A percentile compares a stretch with the other conserved stretches of the same genome.
Conservation (phyloP, 169 alveolate species). For the Eimeria acervulina region DNA sequence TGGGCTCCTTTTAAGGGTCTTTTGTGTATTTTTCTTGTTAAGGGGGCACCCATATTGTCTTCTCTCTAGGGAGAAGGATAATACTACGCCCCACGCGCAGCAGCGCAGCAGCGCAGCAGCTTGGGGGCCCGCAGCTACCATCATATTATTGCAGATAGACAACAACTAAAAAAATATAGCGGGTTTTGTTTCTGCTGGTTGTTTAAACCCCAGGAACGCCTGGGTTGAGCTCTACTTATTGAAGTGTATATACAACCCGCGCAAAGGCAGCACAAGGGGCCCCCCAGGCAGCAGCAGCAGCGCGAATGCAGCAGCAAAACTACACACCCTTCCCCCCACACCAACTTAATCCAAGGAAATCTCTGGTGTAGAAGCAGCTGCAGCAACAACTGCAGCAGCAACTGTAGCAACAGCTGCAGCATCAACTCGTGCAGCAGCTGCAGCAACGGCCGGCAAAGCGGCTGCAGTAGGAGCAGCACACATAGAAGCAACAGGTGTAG, state of each 20-base stretch:
- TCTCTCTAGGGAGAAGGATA: background rate
- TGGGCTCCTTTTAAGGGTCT: background rate
- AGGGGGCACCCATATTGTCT: background rate
- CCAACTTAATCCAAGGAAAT: background rate
- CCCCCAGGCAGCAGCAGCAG: constrained; percentile 17
- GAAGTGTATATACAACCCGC: background rate
- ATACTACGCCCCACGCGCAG: constrained; percentile 1
- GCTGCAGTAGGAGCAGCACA: background rate
- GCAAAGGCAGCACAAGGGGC: background rate
- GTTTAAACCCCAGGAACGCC: background rate
- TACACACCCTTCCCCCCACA: background rate
- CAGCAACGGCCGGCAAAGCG: constrained; percentile 8
- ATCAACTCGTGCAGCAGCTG: background rate
- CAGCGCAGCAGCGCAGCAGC: background rate
- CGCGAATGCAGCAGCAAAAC: background rate
- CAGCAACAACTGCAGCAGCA: constrained; percentile 36
- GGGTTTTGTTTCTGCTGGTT: background rate
- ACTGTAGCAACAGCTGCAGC: constrained; percentile 9
- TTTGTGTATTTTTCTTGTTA: background rate
- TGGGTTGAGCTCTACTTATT: background rate
- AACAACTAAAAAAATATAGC: background rate
- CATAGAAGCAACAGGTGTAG: background rate
- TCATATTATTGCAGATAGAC: background rate
- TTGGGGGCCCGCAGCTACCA: background rate
- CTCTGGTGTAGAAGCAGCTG: background rate